Conservation (phyloP, 345 rosid species). For the Lenwebbia sp. region DNA sequence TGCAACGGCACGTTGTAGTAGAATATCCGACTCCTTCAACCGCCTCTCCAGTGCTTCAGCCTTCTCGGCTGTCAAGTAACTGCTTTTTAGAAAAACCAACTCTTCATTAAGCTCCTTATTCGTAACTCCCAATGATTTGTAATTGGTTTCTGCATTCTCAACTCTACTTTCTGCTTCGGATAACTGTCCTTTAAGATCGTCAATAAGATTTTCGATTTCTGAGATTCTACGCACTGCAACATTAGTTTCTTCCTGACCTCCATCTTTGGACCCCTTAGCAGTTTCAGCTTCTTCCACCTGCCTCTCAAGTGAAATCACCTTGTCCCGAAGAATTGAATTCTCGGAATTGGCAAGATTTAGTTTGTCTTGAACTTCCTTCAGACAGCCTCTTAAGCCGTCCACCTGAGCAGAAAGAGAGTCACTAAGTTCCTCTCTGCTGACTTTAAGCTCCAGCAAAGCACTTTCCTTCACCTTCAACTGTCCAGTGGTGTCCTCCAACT, state of each 20-base stretch:
- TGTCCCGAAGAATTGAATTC: conserved; percentile 40
- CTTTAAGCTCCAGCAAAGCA: conserved; percentile 39
- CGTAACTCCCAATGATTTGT: conserved; percentile 29
- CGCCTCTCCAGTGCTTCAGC: conserved; percentile 51
- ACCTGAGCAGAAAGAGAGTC: conserved; percentile 39
- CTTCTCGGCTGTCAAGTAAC: conserved; percentile 36
- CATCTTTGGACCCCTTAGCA: conserved; percentile 1
- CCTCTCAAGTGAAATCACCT: conserved; percentile 40
- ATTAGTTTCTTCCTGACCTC: conserved; percentile 11
- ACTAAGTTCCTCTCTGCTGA: conserved; percentile 26
- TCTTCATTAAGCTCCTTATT: conserved; percentile 42
- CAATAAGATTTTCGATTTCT: conserved; percentile 19
- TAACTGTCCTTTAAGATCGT: conserved; percentile 33
- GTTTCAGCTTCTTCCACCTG: conserved; percentile 27
- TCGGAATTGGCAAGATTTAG: conserved; percentile 37
- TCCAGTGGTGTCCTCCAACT: conserved; percentile 29
- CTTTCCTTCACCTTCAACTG: conserved; percentile 45
- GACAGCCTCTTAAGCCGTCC: conserved; percentile 39
- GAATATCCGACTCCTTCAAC: conserved; percentile 54
- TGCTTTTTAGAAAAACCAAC: conserved; percentile 32
- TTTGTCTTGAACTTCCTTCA: conserved; percentile 49
- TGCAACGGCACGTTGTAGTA: conserved; percentile 65
- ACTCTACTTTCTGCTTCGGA: conserved; percentile 39
- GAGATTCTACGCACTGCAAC: not conserved
- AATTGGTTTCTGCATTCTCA: conserved; percentile 41